A percentile compares a stretch with the other conserved stretches of the same genome.
Conservation (phyloP, 768 basidiomycete species). For the Neoboletus subvelutipes region DNA sequence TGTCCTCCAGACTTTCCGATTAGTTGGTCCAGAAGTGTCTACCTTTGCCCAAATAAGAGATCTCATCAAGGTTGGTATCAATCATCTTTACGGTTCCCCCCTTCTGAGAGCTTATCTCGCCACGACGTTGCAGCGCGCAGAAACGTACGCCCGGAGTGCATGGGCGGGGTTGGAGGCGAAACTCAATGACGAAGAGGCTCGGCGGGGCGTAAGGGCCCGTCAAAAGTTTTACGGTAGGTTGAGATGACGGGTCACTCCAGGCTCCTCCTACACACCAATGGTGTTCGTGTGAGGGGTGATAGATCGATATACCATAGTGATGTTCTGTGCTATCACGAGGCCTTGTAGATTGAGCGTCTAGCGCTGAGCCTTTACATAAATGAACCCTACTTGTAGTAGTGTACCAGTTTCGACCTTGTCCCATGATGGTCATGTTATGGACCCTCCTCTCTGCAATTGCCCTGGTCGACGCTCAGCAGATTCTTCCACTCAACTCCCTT, state of each 20-base stretch:
- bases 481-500: constrained; percentile 39
- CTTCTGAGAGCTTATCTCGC: constrained; percentile 40
- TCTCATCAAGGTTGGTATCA: constrained; percentile 51
- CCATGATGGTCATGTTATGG: not conserved
- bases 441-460: not conserved
- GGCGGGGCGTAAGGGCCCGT: constrained; percentile 59
- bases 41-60: constrained; percentile 45
- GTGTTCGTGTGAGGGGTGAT: too few relatives aligned
- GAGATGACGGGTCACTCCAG: constrained; percentile 7
- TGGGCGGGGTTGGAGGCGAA: constrained; percentile 59
- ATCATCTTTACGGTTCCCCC: not conserved
- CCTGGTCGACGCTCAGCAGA: constrained; percentile 16
- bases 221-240: constrained; percentile 43
- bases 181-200: constrained; percentile 61
- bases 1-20: constrained; percentile 59
- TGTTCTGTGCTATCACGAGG: too few relatives aligned
- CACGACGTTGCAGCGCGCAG: constrained; percentile 56
- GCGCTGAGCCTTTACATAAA: too few relatives aligned
- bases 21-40: constrained; percentile 64
- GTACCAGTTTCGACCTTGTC: too few relatives aligned
- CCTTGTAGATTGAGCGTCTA: too few relatives aligned
- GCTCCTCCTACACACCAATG: too few relatives aligned
- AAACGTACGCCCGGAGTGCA: constrained; percentile 60
- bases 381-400: too few relatives aligned
- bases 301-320: too few relatives aligned